Evolutionary conservation across 169 alveolate genomes (phyloP), one percentile per base, ranked within the genome.

Genomic region (Eimeria acervulina): DNA sequence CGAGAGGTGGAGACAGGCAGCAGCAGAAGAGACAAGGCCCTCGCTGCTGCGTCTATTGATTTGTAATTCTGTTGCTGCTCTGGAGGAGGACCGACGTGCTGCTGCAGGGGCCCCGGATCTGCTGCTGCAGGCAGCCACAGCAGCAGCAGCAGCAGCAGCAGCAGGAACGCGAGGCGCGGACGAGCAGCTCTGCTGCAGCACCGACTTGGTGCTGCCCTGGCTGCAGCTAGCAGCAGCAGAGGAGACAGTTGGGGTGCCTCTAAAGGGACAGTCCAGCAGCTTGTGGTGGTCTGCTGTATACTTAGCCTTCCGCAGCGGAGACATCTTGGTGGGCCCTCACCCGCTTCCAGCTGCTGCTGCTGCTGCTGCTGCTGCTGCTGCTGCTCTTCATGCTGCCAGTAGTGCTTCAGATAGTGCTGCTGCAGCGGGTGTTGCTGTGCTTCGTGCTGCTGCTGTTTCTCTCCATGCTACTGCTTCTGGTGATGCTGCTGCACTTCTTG

Each of bases 281-380:
- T 19, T 89, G 23, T 89, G 95, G 95, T 89, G 95, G 95, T 85
- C 70, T 38, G 95, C 95, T 2, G 95, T 89, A 5, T 89, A 89
- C 36, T n/a, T 63, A n/a, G 95, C 95, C 26, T 89, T 89, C 87
- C 66, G 95, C 31, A 89, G 87, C 31, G 95, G 74, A 33, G 95
- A 89, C 72, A 5, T 89, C 1, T 23, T 59, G 52, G 94, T 88
- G 66, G 28, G 94, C 1, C 17, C 26, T 17, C 51, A 4, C 8
- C 2, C 36, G 83, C 47, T 31, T 72, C 47, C 83, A 17, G 40
- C 83, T n/a, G 83, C 83, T 72, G 83, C 42, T 63, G 74, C 26
- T 28, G 26, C 36, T 28, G 83, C 83, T 28, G 42, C 42, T 72
- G 51, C 83, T 72, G 51, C 83, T 72, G 83, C 44, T 72, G 83